These are phyloP conservation scores for Eucalyptus paniculata DNA, from an alignment of 345 rosid genomes.

Conservation along the genomic window DNA sequence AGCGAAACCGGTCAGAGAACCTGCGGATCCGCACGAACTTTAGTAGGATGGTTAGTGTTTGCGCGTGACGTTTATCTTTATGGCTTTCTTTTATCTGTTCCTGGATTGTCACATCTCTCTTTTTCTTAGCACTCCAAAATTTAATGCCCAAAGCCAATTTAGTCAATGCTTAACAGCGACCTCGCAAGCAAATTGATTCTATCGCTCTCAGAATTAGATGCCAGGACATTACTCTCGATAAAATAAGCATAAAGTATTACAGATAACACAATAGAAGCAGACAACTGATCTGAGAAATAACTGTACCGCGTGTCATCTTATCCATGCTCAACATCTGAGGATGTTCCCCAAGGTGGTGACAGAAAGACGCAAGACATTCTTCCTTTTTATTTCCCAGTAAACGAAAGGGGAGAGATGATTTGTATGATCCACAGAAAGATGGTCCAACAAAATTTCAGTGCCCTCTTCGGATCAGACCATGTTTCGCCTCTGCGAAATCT, in stretches of 20 bases:
- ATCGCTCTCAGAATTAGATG: not conserved
- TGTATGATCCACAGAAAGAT: not conserved
- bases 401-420: not conserved
- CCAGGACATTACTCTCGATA: not conserved
- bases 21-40: not conserved
- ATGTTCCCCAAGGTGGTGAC: not conserved
- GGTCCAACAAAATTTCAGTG: not conserved
- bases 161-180: not conserved
- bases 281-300: not conserved
- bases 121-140: not conserved
- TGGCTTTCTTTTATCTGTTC: not conserved
- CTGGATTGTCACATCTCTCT: not conserved
- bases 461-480: not conserved
- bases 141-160: not conserved
- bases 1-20: not conserved
- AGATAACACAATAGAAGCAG: not conserved
- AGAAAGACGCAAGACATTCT: not conserved
- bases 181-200: not conserved
- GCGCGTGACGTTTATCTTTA: not conserved
- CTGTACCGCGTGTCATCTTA: not conserved
- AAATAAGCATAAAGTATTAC: not conserved
- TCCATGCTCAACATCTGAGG: not conserved
- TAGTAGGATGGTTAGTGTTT: not conserved
- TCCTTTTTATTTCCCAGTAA: not conserved
- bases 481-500: not conserved